Evolutionary conservation across 441 rosid genomes (phyloP), one percentile per base, ranked within the genome.

Genomic region (Syzygium malaccense): DNA sequence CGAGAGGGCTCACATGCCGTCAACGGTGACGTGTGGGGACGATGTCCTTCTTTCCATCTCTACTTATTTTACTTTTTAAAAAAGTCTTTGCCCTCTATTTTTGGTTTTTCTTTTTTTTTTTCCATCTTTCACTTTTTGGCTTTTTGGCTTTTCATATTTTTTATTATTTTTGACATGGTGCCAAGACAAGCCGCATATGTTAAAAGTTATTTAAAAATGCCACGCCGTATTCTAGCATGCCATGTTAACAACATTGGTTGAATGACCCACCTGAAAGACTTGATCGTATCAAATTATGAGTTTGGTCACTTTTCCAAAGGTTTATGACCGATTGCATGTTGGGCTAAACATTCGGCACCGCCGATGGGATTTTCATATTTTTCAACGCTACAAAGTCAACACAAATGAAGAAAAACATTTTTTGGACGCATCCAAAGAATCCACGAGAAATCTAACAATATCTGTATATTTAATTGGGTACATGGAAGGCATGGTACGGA

Each of bases 11-110:
- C n/a, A 3, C 33, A 62, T n/a, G 20, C 37, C 71, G 4, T n/a
- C 4, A 2, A 8, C n/a, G 19, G 37, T n/a, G 71, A 62, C 1
- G 33, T 0, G 14, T 0, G 14, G 14, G 26, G 10, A 33, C 8
- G 13, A 71, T 71, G 80, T 14, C 49, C 80, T 26, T 33, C 49
- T 37, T 48, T 33, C 1, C 15, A 19, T 71, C 49, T 71, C 80
- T 37, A 68, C 26, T 33, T 60, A 12, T 14, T 18, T 11, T 18
- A 32, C 33, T 32, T 18, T 20, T 19, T 0, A 33, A 8, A 12
- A 26, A 66, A 15, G 17, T 8, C 1, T n/a, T 19, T 33, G 25
- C 15, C 80, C n/a, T 37, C 33, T 20, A 33, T 71, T 37, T 20
- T 11, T 32, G 7, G 15, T 19, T 33, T 66, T 33, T 33, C 2